Evolutionary conservation across 345 rosid genomes (phyloP), one percentile per base, ranked within the genome.

Genomic region (Erodium maritimum): DNA sequence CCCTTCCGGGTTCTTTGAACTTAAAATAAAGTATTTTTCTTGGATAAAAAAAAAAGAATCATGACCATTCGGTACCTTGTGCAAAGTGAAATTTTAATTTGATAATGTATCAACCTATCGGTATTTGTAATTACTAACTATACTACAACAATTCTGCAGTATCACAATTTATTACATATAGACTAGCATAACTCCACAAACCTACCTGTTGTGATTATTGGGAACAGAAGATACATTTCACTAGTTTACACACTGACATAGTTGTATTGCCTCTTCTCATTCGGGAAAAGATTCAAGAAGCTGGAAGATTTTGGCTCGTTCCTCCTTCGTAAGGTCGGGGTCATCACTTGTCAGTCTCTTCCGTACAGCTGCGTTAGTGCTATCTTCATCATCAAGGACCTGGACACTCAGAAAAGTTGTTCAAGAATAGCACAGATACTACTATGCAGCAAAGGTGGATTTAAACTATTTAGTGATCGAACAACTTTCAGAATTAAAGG

Each of bases 261-360:
- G 23, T 56, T 77, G 13, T 1, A 5, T 37, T 12, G 14, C 7
- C 33, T 3, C 64, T 66, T 75, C 29, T 65, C 46, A 37, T 37
- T 37, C 82, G 12, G 80, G 65, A 61, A 1, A 77, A 29, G 90
- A 65, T 78, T 81, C 85, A 57, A 93, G 81, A 67, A 82, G 78
- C 73, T 61, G 72, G 60, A 76, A 72, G 72, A 93, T 68, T 65
- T 74, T 78, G 60, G 21, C 37, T 50, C 83, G 73, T 57, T 88
- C 95, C 18, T 75, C 85, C 66, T 57, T 72, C 0, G 77, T 75
- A 20, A 93, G 81, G 63, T 72, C 77, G 3, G 85, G 88, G 68
- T 93, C 83, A 19, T 83, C 86, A 0, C 71, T 65, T 0, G 58
- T 72, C 64, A 85, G 67, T 72, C 85, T 79, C 73, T 67, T 78